Percentiles rank a stretch among this genome's conserved stretches.
phyloP scores from a whole-genome alignment of 148 eudicot genomes.

The Cornus florida region DNA sequence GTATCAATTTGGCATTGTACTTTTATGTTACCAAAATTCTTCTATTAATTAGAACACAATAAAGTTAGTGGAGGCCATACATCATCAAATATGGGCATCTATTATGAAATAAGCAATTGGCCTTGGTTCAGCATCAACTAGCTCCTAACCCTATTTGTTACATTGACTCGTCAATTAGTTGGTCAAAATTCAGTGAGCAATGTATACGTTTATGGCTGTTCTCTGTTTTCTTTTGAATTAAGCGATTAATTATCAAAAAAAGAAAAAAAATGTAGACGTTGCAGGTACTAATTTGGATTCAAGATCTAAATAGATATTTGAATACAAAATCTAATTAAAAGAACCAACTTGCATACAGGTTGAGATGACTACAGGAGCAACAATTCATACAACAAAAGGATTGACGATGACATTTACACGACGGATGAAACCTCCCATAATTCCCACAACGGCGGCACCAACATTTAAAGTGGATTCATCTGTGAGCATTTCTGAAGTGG shows the following conservation, averaged over 20 bases:
- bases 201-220: not conserved
- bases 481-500: conserved; percentile 20
- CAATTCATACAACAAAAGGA: conserved; percentile 93
- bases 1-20: not conserved
- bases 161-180: not conserved
- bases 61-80: not conserved
- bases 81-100: not conserved
- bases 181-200: not conserved
- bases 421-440: conserved; percentile 43
- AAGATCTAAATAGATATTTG: not conserved
- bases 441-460: conserved; percentile 44
- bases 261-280: too few species aligned
- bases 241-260: too few species aligned
- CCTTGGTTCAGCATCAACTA: not conserved
- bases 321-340: not conserved
- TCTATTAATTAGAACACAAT: not conserved
- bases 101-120: not conserved
- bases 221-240: too few species aligned
- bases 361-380: conserved; percentile 95
- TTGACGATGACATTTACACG: conserved; percentile 76
- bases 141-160: not conserved
- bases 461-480: conserved; percentile 38
- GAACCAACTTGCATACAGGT: conserved; percentile 48
- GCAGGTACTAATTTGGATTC: not conserved
- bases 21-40: not conserved